phyloP scores from a whole-genome alignment of 345 rosid genomes.

The Brassica napus region Da-Ae NC_063446.1:35682001-35682500 shows the following conservation, averaged over 20 bases:
- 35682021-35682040: neutral
- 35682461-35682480: neutral
- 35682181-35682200: neutral
- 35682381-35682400: too few species aligned
- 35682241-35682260: neutral
- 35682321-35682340: neutral
- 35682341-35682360: neutral
- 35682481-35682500: neutral
- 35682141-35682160: constrained; percentile 16
- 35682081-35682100: constrained; percentile 3
- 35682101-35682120: constrained; percentile 16
- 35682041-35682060: constrained; percentile 17
- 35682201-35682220: neutral
- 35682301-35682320: neutral
- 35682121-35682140: constrained; percentile 4
- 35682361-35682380: too few species aligned
- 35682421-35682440: neutral
- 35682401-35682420: neutral
- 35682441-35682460: neutral
- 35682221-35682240: neutral
- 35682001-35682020: neutral
- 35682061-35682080: constrained; percentile 8
- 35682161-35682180: constrained; percentile 23
- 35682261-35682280: neutral
- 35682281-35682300: neutral